Percentiles rank a stretch among this genome's conserved stretches.
phyloP scores from a whole-genome alignment of 768 basidiomycete genomes.

The Amanita jacksonii region DNA sequence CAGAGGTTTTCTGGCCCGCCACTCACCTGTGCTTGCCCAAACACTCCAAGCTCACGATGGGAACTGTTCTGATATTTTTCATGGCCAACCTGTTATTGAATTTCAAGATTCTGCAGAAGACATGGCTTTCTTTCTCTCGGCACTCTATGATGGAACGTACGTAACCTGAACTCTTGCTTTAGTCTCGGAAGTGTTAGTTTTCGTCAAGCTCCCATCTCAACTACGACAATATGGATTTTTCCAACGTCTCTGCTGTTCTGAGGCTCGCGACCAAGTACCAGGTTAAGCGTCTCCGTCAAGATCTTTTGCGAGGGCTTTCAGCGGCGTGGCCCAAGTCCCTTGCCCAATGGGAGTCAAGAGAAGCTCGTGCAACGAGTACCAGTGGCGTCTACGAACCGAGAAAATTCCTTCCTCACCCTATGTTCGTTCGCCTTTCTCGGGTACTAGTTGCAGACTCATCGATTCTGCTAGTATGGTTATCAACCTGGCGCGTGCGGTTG shows the following conservation, averaged over 20 bases:
- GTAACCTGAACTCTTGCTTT: slow-evolving; percentile 17
- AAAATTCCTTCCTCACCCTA: slow-evolving; percentile 51
- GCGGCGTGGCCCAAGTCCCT: slow-evolving; percentile 55
- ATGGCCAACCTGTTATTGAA: slow-evolving; percentile 47
- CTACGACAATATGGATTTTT: slow-evolving; percentile 41
- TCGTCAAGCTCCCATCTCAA: slow-evolving; percentile 34
- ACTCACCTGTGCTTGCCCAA: slow-evolving; percentile 42
- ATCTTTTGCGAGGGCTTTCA: slow-evolving; percentile 44
- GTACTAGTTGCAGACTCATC: neutral
- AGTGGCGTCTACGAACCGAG: slow-evolving; percentile 50
- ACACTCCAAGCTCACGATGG: slow-evolving; percentile 26
- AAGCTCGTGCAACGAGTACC: slow-evolving; percentile 41
- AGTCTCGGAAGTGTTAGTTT: neutral
- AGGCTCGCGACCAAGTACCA: slow-evolving; percentile 57
- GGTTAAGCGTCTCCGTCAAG: slow-evolving; percentile 45
- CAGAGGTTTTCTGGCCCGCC: slow-evolving; percentile 51
- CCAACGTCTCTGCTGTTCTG: slow-evolving; percentile 45
- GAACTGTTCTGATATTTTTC: slow-evolving; percentile 26
- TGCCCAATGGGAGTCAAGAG: slow-evolving; percentile 56
- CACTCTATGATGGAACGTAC: slow-evolving; percentile 66
- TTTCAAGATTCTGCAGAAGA: slow-evolving; percentile 49
- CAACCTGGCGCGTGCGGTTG: slow-evolving; percentile 50
- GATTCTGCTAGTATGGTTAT: slow-evolving; percentile 30
- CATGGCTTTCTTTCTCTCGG: slow-evolving; percentile 47
- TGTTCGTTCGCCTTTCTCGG: slow-evolving; percentile 32